Conservation (phyloP, 148 eudicot genomes). For the Chenopodium suecicum region DNA sequence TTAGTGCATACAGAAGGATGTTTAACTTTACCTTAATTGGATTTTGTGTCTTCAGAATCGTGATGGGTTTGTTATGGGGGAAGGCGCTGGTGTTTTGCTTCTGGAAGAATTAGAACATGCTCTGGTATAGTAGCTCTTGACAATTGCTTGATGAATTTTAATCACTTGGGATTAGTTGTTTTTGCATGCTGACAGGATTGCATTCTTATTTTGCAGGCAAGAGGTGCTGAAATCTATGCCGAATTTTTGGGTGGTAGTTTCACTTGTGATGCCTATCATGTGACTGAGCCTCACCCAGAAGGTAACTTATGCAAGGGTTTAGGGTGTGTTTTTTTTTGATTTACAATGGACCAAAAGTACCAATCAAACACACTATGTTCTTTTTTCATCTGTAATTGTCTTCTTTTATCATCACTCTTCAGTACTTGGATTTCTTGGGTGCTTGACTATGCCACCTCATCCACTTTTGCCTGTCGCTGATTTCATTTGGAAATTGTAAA, state of each 20-base stretch:
- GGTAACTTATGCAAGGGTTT: slow-evolving; percentile 36
- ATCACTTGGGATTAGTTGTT: background rate
- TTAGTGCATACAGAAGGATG: slow-evolving; percentile 4
- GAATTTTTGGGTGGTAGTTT: slow-evolving; percentile 98
- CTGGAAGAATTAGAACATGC: slow-evolving; percentile 97
- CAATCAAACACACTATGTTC: background rate
- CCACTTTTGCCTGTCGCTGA: too few relatives aligned
- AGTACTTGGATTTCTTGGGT: background rate
- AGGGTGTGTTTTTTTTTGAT: background rate
- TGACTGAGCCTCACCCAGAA: slow-evolving; percentile 98
- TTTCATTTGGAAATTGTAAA: too few relatives aligned
- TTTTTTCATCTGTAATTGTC: background rate
- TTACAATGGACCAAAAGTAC: background rate
- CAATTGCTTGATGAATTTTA: background rate
- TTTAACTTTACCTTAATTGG: slow-evolving; percentile 4
- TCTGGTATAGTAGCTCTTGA: slow-evolving; percentile 42
- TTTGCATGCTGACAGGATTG: background rate
- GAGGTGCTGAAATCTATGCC: slow-evolving; percentile 93
- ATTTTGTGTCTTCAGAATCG: slow-evolving; percentile 53
- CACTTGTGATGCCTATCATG: slow-evolving; percentile 94
- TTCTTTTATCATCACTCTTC: background rate
- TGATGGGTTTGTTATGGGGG: slow-evolving; percentile 99
- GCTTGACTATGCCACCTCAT: too few relatives aligned
- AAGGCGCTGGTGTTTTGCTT: slow-evolving; percentile 95
- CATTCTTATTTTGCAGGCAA: slow-evolving; percentile 44